Percentiles rank a stretch among this genome's conserved stretches.
Evolutionary conservation across 495 filamentous ascomycete species (phyloP).

Genomic region (Cryomyces minteri): DNA sequence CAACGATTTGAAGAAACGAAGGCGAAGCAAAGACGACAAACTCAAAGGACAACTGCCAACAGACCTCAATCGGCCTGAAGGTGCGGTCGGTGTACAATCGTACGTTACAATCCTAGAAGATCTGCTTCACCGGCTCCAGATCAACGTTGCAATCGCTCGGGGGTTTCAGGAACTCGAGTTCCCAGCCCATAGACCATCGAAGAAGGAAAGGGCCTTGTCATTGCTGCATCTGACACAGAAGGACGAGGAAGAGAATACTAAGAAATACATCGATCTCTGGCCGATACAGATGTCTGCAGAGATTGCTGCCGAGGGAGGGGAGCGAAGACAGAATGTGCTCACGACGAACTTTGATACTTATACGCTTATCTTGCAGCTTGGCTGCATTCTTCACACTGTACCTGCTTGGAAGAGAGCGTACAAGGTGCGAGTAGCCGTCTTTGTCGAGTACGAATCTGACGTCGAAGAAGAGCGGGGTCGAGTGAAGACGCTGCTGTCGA

Average conservation of each 20-base stretch:
- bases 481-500: conserved; percentile 58
- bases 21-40: conserved; percentile 27
- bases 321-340: conserved; percentile 43
- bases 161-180: conserved; percentile 64
- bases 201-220: conserved; percentile 2
- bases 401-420: conserved; percentile 67
- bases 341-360: conserved; percentile 92
- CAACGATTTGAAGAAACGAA: conserved; percentile 17
- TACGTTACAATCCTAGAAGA: conserved; percentile 81
- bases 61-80: conserved; percentile 38
- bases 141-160: conserved; percentile 74
- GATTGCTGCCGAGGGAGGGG: conserved; percentile 33
- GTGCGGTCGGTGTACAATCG: conserved; percentile 40
- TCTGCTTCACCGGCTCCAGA: conserved; percentile 52
- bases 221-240: conserved; percentile 9
- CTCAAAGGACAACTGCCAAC: conserved; percentile 36
- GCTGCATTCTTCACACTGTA: conserved; percentile 69
- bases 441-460: conserved; percentile 79
- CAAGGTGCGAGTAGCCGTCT: conserved; percentile 57
- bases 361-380: conserved; percentile 71
- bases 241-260: conserved; percentile 33
- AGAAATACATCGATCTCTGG: conserved; percentile 79
- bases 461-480: conserved; percentile 59
- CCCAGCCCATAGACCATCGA: conserved; percentile 23
- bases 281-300: conserved; percentile 75